Evolutionary conservation across 441 rosid genomes (phyloP), one percentile per base, ranked within the genome.

Genomic region (Pelargonium cotyledonis): DNA sequence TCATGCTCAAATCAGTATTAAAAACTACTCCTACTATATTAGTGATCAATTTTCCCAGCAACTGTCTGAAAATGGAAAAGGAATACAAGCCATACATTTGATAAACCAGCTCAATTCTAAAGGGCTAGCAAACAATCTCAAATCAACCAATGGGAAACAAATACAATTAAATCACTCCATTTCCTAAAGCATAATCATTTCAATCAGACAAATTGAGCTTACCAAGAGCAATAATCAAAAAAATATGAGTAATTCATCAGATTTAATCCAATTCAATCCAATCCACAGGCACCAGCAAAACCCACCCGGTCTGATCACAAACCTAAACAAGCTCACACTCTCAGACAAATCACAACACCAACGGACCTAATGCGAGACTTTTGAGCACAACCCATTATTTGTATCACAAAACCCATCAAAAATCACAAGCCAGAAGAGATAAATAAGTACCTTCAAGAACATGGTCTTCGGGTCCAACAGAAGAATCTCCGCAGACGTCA

Each of bases 391-490:
- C 18, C 57, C 57, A 49, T 49, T 6, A 2, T 49, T 49, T 49
- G 14, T 4, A 49, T 49, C 2, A 10, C 57, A 49, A 31, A 41
- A 18, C 16, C 67, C 63, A 16, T 6, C 19, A 12, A 3, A 1
- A 10, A 10, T 57, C 41, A 40, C 2, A 12, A 14, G 12, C 15
- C 31, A 12, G 15, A 4, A 46, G 46, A 43, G 46, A 55, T n/a
- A 68, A 69, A 29, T 46, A 53, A 19, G 4, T 41, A 85, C 98
- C 96, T 88, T 89, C 86, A 65, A 88, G 85, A 68, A 88, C 82
- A 81, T 94, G 97, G 75, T 91, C 97, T 81, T 94, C 95, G 63
- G 94, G 97, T 69, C 96, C 97, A 66, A 93, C 82, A 31, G 96
- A 88, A 67, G 88, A 89, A 84, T 93, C 95, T 3, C 82, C 91